Conservation (phyloP, 768 basidiomycete genomes). For the Macrolepiota fuliginosa region DNA sequence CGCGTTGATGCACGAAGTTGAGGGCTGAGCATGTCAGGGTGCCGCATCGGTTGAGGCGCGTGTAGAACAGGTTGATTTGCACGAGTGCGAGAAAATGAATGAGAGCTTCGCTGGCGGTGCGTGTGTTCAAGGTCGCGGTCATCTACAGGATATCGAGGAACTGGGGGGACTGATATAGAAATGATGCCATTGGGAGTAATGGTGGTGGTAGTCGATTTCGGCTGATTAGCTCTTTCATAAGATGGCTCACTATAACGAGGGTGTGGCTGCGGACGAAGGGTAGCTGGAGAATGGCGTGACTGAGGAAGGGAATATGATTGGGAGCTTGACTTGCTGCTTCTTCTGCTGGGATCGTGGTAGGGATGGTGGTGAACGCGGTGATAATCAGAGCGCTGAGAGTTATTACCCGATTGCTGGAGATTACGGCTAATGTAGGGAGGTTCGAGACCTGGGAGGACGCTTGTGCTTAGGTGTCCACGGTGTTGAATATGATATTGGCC, state of each 20-base stretch:
- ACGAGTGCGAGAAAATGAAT: slow-evolving; percentile 1
- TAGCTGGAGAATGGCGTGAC: slow-evolving; percentile 8
- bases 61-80: background rate
- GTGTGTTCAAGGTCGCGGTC: background rate
- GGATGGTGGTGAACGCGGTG: background rate
- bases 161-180: slow-evolving; percentile 3
- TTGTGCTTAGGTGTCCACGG: background rate
- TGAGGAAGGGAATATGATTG: slow-evolving; percentile 6
- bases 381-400: slow-evolving; percentile 1
- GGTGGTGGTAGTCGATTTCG: background rate
- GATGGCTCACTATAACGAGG: background rate
- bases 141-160: slow-evolving; percentile 4
- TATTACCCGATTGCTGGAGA: background rate
- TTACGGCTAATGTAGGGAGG: slow-evolving; percentile 9
- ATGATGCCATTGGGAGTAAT: background rate
- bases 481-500: background rate
- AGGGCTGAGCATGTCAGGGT: slow-evolving; percentile 10
- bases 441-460: background rate
- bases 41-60: slow-evolving; percentile 1
- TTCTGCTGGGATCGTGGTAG: slow-evolving; percentile 2
- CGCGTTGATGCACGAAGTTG: slow-evolving; percentile 11
- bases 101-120: background rate
- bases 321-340: background rate
- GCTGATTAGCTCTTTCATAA: slow-evolving; percentile 1
- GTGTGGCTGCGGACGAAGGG: slow-evolving; percentile 4